Evolutionary conservation across 768 basidiomycete genomes (phyloP).

Genomic region (Podaxis rugospora): DNA sequence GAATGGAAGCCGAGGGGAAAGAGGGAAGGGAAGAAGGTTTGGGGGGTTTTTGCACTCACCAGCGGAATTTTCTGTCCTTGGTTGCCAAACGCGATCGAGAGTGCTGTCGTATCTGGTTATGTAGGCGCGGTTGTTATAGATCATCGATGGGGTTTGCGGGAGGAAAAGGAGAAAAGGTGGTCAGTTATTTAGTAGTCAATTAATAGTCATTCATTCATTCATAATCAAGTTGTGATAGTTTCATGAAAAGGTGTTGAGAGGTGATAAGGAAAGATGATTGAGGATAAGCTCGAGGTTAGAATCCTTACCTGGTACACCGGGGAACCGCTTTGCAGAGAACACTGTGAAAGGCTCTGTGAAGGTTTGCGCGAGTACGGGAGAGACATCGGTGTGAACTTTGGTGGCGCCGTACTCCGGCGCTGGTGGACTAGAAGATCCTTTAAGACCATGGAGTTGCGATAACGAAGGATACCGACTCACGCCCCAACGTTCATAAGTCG

Average conservation of each 20-base stretch:
- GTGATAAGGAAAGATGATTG: conserved; percentile 7
- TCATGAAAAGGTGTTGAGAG: neutral
- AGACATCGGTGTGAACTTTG: conserved; percentile 61
- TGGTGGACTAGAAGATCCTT: conserved; percentile 43
- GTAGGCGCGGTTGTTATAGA: conserved; percentile 42
- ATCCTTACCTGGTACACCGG: conserved; percentile 80
- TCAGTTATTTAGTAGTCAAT: neutral
- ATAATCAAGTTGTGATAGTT: neutral
- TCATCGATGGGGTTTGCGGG: neutral
- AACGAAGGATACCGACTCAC: conserved; percentile 48
- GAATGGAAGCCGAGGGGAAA: neutral
- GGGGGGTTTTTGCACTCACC: conserved; percentile 41
- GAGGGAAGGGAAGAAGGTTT: neutral
- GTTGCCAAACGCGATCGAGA: conserved; percentile 85
- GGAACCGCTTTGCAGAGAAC: conserved; percentile 91
- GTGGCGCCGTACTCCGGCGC: conserved; percentile 66
- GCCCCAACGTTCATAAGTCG: conserved; percentile 87
- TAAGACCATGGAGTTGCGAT: neutral
- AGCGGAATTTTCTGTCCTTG: conserved; percentile 87
- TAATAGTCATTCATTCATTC: neutral
- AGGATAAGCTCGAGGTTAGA: conserved; percentile 6
- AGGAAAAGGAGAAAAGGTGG: neutral
- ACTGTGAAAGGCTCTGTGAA: conserved; percentile 85
- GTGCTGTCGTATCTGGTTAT: conserved; percentile 71
- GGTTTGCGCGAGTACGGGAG: conserved; percentile 78